These are phyloP conservation scores for Mycena venus DNA, from an alignment of 768 basidiomycete species.

Conservation along the genomic window DNA sequence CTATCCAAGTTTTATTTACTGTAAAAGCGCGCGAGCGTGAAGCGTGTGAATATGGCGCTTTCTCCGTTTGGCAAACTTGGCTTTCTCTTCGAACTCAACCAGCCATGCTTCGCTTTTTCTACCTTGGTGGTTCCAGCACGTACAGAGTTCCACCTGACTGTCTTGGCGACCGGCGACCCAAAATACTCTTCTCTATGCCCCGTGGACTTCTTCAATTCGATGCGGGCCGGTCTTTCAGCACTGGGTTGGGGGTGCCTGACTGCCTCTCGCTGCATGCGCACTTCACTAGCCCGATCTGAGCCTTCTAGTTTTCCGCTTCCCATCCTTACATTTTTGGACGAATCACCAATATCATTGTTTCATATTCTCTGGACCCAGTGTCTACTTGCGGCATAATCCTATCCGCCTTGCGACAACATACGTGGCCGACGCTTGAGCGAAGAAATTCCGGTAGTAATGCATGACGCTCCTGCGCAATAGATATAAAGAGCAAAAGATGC, in stretches of 20 bases:
- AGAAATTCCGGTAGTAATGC: constrained; percentile 4
- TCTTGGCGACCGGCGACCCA: neutral
- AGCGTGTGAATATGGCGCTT: too few species aligned
- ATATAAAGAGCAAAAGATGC: neutral
- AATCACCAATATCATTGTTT: neutral
- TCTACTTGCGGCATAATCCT: neutral
- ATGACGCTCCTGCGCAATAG: neutral
- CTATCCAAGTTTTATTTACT: constrained; percentile 29
- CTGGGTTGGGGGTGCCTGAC: neutral
- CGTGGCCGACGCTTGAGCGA: constrained; percentile 21
- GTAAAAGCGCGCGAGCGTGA: neutral
- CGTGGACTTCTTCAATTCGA: neutral
- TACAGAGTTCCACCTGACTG: neutral
- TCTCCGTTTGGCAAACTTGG: too few species aligned
- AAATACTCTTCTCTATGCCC: neutral
- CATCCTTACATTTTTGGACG: neutral
- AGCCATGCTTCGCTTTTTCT: too few species aligned
- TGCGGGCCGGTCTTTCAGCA: neutral
- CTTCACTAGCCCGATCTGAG: neutral
- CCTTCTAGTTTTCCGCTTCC: constrained; percentile 1
- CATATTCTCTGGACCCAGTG: neutral
- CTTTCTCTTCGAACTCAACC: neutral
- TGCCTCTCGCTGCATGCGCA: neutral
- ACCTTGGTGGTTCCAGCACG: too few species aligned
- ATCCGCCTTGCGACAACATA: neutral